These are phyloP conservation scores for Cymbopogon flexuosus DNA, from an alignment of 202 grass and related monocot species.

Conservation along the genomic window DNA sequence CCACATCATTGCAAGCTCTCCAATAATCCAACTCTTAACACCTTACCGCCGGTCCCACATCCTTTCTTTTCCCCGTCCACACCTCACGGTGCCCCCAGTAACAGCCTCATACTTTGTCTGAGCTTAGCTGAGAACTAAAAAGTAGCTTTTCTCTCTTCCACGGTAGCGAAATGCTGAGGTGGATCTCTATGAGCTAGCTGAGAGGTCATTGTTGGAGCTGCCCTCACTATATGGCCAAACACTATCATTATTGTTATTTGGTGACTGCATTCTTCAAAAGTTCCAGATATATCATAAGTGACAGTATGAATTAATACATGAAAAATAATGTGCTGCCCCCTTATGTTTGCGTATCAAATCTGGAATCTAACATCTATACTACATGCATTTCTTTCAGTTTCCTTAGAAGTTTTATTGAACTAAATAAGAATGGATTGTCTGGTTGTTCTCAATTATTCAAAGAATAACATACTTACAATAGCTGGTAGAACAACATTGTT, in stretches of 20 bases:
- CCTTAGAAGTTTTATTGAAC: not conserved
- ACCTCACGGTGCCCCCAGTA: not conserved
- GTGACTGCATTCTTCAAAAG: slow-evolving; percentile 16
- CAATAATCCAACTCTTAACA: not conserved
- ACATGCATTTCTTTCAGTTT: slow-evolving; percentile 20
- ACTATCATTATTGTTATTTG: not conserved
- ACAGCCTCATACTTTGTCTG: not conserved
- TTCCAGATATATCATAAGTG: not conserved
- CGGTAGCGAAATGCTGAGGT: not conserved
- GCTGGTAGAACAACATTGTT: not conserved
- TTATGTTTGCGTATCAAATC: slow-evolving; percentile 17
- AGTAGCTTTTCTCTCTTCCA: not conserved
- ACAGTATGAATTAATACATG: not conserved
- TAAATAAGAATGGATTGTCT: not conserved
- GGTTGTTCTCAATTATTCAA: not conserved
- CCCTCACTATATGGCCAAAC: not conserved
- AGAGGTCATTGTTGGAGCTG: not conserved
- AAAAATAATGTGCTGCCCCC: not conserved
- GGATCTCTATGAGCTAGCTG: not conserved
- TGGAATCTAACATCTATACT: not conserved
- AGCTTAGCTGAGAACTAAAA: not conserved
- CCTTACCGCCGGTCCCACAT: not conserved
- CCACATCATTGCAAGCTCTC: not conserved
- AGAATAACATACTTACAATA: not conserved
- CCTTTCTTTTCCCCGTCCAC: not conserved